Percentiles rank a stretch among this genome's conserved stretches.
These are phyloP conservation scores for Excoecaria cochinchinensis DNA, from an alignment of 345 rosid genomes.

Conservation along the genomic window DNA sequence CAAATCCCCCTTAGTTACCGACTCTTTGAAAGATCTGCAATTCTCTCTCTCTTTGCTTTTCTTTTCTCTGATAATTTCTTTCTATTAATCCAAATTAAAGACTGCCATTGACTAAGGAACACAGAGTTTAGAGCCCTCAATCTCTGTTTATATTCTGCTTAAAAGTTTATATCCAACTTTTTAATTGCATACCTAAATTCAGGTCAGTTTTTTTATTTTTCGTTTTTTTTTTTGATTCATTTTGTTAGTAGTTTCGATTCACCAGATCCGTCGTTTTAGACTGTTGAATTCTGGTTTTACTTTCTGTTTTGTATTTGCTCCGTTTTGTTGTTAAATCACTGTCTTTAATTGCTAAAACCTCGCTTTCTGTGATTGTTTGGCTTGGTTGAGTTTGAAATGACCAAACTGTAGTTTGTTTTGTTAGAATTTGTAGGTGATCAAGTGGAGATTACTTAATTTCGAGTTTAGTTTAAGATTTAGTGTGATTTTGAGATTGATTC, in stretches of 20 bases:
- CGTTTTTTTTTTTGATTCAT: not conserved
- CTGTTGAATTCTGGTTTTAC: slow-evolving; percentile 11
- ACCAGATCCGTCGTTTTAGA: slow-evolving; percentile 37
- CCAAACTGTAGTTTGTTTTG: not conserved
- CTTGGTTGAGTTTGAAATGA: not conserved
- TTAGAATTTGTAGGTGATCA: not conserved
- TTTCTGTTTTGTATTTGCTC: not conserved
- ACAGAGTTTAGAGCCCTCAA: not conserved
- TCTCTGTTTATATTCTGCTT: slow-evolving; percentile 1
- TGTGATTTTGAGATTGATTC: not conserved
- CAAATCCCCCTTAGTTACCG: slow-evolving; percentile 15
- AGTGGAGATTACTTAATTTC: not conserved
- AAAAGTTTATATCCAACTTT: not conserved
- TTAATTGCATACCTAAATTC: slow-evolving; percentile 4
- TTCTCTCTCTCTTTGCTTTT: not conserved
- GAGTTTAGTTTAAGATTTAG: not conserved
- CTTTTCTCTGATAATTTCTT: not conserved
- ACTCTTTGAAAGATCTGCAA: slow-evolving; percentile 31
- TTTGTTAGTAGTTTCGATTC: slow-evolving; percentile 14
- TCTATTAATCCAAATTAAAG: not conserved
- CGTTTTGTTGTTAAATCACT: not conserved
- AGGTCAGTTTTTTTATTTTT: slow-evolving; percentile 24
- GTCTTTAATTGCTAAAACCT: not conserved
- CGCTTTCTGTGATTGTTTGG: not conserved
- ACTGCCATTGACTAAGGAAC: not conserved